Evolutionary conservation across 208 protist genomes (phyloP).

Genomic region (Leptomonas seymouri): DNA sequence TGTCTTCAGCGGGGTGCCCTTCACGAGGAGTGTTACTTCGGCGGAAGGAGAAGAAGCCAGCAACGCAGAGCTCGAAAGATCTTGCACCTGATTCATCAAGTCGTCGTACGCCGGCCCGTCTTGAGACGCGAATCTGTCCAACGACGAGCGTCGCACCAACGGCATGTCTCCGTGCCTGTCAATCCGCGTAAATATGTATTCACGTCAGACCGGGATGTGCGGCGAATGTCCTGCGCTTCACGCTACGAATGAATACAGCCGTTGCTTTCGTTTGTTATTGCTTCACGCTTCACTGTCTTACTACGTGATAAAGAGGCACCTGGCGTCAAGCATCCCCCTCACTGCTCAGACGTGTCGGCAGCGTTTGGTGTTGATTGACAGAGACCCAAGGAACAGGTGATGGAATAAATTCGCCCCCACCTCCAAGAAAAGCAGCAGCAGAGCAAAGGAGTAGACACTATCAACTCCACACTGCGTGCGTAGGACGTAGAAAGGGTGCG

Average conservation of each 20-base stretch:
- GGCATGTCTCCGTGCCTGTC: conserved; percentile 1
- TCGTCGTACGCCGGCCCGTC: neutral
- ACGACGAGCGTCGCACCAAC: neutral
- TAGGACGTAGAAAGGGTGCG: too few species aligned
- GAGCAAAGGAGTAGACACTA: too few species aligned
- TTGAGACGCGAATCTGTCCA: neutral
- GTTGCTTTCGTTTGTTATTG: too few species aligned
- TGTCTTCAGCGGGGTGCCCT: neutral
- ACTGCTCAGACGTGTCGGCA: too few species aligned
- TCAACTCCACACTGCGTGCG: too few species aligned
- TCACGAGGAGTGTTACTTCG: conserved; percentile 9
- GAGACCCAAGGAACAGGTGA: too few species aligned
- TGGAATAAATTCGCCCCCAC: too few species aligned
- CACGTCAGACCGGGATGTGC: neutral
- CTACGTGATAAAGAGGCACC: neutral
- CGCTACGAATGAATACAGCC: too few species aligned
- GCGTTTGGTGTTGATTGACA: too few species aligned
- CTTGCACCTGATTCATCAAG: neutral
- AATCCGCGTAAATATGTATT: too few species aligned
- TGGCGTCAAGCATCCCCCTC: too few species aligned
- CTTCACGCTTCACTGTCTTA: neutral
- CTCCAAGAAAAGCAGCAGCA: too few species aligned
- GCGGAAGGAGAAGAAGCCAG: neutral
- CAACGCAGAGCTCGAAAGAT: conserved; percentile 3
- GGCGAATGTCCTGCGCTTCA: neutral